Evolutionary conservation across 2,329 filamentous ascomycete species (phyloP).

Genomic region (Aureobasidium sp.): DNA sequence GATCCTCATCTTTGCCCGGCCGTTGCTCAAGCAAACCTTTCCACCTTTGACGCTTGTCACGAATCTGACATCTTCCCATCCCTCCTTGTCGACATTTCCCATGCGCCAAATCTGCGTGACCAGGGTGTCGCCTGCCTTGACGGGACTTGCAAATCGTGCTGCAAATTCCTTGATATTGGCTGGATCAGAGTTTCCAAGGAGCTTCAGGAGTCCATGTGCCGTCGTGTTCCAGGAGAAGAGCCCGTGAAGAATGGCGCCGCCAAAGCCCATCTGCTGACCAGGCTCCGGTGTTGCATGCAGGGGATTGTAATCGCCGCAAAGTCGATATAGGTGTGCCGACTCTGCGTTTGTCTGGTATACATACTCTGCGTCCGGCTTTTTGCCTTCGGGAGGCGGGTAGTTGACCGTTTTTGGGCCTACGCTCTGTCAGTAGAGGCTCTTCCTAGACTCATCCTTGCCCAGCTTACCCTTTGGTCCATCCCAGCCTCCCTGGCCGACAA

Average conservation of each 20-base stretch:
- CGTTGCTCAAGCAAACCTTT: slow-evolving; percentile 83
- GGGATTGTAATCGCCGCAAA: slow-evolving; percentile 93
- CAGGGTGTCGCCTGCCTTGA: slow-evolving; percentile 75
- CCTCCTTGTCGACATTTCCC: slow-evolving; percentile 55
- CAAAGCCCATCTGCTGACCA: slow-evolving; percentile 83
- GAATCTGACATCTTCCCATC: slow-evolving; percentile 79
- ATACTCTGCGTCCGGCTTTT: slow-evolving; percentile 62
- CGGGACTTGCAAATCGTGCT: slow-evolving; percentile 78
- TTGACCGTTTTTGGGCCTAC: slow-evolving; percentile 62
- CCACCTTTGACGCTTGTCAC: slow-evolving; percentile 69
- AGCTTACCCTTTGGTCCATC: slow-evolving; percentile 70
- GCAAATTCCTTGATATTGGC: slow-evolving; percentile 82
- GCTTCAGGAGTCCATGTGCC: slow-evolving; percentile 64
- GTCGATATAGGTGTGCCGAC: slow-evolving; percentile 64
- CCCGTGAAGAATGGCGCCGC: slow-evolving; percentile 82
- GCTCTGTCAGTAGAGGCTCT: not conserved
- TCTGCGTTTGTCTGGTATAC: slow-evolving; percentile 64
- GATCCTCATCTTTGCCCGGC: slow-evolving; percentile 67
- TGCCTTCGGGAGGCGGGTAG: slow-evolving; percentile 68
- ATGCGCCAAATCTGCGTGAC: slow-evolving; percentile 75
- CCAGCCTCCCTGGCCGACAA: slow-evolving; percentile 75
- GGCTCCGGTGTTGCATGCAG: slow-evolving; percentile 82
- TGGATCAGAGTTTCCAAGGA: slow-evolving; percentile 69
- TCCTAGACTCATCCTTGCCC: not conserved
- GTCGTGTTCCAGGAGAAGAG: slow-evolving; percentile 81